Conservation (phyloP, 768 basidiomycete species). For the Tricholoma matsutake region DNA sequence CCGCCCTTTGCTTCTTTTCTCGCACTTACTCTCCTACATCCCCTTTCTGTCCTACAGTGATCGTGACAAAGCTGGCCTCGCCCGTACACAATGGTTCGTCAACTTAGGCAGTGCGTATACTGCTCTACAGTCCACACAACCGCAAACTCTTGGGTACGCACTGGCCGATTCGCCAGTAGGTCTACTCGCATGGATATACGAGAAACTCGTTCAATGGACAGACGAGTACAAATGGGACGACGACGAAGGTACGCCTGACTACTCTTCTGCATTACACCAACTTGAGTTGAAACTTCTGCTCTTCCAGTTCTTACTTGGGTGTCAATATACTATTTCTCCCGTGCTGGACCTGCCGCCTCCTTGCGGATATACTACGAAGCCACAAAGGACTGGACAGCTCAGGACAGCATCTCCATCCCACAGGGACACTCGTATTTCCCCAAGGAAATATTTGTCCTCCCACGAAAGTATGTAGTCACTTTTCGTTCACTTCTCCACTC, state of each 20-base stretch:
- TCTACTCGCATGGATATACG: constrained; percentile 44
- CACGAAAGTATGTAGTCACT: constrained; percentile 19
- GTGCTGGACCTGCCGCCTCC: constrained; percentile 54
- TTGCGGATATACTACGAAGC: constrained; percentile 56
- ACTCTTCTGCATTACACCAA: not conserved
- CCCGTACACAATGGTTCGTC: constrained; percentile 26
- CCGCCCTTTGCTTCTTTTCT: constrained; percentile 23
- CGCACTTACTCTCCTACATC: constrained; percentile 23
- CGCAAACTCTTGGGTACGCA: constrained; percentile 44
- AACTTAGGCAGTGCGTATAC: constrained; percentile 34
- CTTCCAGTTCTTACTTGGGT: constrained; percentile 35
- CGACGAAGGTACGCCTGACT: constrained; percentile 41
- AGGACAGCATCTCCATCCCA: constrained; percentile 31
- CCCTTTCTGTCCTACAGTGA: constrained; percentile 18
- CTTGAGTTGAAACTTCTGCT: not conserved
- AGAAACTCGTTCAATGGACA: constrained; percentile 41
- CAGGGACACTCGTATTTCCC: constrained; percentile 49
- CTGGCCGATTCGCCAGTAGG: constrained; percentile 52
- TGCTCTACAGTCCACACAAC: constrained; percentile 37
- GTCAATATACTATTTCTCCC: constrained; percentile 58
- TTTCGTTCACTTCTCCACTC: not conserved
- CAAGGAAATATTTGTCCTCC: constrained; percentile 32
- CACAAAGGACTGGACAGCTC: not conserved
- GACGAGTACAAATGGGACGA: constrained; percentile 56
- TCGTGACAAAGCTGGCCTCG: constrained; percentile 29